phyloP scores from a whole-genome alignment of 176 grass and related monocot genomes.

The Dendrocalamus sinicus region DNA sequence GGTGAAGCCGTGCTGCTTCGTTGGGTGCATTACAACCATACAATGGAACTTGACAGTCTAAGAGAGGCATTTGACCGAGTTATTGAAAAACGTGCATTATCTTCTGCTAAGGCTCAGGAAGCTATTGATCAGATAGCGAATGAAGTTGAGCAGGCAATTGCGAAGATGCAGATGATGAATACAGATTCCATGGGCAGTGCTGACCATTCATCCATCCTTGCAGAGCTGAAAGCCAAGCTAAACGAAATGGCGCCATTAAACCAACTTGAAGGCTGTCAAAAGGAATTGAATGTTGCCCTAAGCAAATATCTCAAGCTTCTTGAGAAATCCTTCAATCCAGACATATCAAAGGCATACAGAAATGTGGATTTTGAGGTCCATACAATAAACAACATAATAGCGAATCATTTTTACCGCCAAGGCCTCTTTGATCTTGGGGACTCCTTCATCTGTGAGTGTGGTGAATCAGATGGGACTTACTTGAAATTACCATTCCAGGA shows the following conservation, averaged over 20 bases:
- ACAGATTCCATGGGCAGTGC: conserved; percentile 47
- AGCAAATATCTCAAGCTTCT: conserved; percentile 74
- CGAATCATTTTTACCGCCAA: conserved; percentile 76
- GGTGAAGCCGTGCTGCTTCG: not conserved
- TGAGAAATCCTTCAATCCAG: conserved; percentile 78
- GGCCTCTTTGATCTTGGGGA: conserved; percentile 88
- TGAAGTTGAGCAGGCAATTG: conserved; percentile 63
- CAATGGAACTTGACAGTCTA: conserved; percentile 81
- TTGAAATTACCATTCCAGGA: conserved; percentile 77
- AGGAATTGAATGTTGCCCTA: conserved; percentile 71
- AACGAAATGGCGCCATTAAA: conserved; percentile 56
- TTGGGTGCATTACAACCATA: conserved; percentile 36
- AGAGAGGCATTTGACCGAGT: conserved; percentile 80
- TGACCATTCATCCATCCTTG: conserved; percentile 57
- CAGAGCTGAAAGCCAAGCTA: conserved; percentile 66
- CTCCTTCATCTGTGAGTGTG: conserved; percentile 60
- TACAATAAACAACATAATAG: conserved; percentile 77
- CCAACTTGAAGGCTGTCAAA: conserved; percentile 77
- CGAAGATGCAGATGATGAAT: conserved; percentile 63
- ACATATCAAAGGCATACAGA: conserved; percentile 87
- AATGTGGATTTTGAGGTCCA: conserved; percentile 72
- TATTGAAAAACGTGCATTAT: conserved; percentile 63
- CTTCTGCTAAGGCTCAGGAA: conserved; percentile 61
- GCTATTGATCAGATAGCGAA: conserved; percentile 60
- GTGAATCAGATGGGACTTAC: conserved; percentile 47